phyloP scores from a whole-genome alignment of 306 rosid genomes.

The Dicorynia guianensis region DNA sequence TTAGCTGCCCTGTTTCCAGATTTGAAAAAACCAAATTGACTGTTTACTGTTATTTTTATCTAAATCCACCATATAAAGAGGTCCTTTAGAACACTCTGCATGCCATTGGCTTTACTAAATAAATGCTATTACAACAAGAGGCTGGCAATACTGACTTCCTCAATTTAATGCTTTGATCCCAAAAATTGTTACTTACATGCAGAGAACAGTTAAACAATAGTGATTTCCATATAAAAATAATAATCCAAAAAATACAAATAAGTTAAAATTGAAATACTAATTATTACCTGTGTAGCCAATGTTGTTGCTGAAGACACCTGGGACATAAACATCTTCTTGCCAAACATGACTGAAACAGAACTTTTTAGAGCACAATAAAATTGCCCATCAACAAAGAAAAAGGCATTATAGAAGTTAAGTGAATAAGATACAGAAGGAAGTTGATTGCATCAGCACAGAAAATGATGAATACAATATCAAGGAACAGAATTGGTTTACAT shows the following conservation, averaged over 20 bases:
- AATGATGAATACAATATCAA: constrained; percentile 14
- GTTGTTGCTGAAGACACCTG: constrained; percentile 58
- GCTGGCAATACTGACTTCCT: too few relatives aligned
- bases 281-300: constrained; percentile 81
- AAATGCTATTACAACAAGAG: neutral
- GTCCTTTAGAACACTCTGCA: constrained; percentile 30
- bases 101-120: constrained; percentile 4
- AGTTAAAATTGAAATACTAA: constrained; percentile 32
- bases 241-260: constrained; percentile 13
- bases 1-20: constrained; percentile 10
- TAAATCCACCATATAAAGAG: constrained; percentile 2
- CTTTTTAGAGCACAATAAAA: constrained; percentile 45
- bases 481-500: constrained; percentile 28
- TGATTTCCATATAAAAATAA: constrained; percentile 28
- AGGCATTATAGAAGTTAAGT: constrained; percentile 25
- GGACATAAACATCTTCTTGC: constrained; percentile 57
- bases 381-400: constrained; percentile 32
- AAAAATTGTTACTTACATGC: constrained; percentile 13
- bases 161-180: neutral
- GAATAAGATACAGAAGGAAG: constrained; percentile 26
- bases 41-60: constrained; percentile 10
- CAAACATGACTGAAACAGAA: constrained; percentile 64
- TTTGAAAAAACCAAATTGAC: constrained; percentile 4
- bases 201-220: constrained; percentile 1
- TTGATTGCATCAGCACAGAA: neutral